Percentiles rank a stretch among this genome's conserved stretches.
These are phyloP conservation scores for Fomitiporia mediterranea DNA, from an alignment of 1,284 basidiomycete genomes.

Conservation along the genomic window DNA sequence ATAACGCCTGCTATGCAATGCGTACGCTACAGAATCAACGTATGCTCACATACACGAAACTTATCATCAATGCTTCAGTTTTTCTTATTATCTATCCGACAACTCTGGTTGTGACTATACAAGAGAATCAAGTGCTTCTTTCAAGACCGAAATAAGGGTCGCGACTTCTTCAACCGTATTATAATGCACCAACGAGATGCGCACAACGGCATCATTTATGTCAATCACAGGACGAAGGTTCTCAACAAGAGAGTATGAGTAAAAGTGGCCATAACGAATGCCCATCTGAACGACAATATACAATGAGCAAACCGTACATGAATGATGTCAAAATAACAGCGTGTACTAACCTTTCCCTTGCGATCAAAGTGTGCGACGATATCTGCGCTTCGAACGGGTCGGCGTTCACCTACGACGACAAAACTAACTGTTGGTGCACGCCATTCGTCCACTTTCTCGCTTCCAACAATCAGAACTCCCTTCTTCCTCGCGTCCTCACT, in stretches of 20 bases:
- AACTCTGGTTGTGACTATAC: too few species aligned
- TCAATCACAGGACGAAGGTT: conserved; percentile 51
- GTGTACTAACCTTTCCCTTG: conserved; percentile 48
- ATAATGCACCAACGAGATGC: conserved; percentile 78
- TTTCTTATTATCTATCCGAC: too few species aligned
- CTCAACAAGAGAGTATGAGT: conserved; percentile 63
- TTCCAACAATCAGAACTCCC: conserved; percentile 66
- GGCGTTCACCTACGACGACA: conserved; percentile 52
- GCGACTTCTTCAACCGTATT: conserved; percentile 70
- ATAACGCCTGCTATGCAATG: too few species aligned
- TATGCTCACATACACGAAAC: too few species aligned
- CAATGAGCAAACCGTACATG: neutral
- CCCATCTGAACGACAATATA: conserved; percentile 48
- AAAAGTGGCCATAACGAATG: conserved; percentile 76
- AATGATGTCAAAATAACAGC: neutral
- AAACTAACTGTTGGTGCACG: conserved; percentile 75
- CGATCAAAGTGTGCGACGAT: conserved; percentile 62
- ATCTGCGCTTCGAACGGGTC: conserved; percentile 52
- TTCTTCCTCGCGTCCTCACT: conserved; percentile 38
- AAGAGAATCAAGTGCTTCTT: conserved; percentile 36
- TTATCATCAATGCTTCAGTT: too few species aligned
- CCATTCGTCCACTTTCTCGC: conserved; percentile 37
- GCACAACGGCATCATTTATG: conserved; percentile 61
- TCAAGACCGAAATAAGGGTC: conserved; percentile 49
- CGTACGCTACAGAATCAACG: too few species aligned